A percentile compares a stretch with the other conserved stretches of the same genome.
These are phyloP conservation scores for Lachnellula hyalina DNA, from an alignment of 2,329 filamentous ascomycete genomes.

Conservation along the genomic window DNA sequence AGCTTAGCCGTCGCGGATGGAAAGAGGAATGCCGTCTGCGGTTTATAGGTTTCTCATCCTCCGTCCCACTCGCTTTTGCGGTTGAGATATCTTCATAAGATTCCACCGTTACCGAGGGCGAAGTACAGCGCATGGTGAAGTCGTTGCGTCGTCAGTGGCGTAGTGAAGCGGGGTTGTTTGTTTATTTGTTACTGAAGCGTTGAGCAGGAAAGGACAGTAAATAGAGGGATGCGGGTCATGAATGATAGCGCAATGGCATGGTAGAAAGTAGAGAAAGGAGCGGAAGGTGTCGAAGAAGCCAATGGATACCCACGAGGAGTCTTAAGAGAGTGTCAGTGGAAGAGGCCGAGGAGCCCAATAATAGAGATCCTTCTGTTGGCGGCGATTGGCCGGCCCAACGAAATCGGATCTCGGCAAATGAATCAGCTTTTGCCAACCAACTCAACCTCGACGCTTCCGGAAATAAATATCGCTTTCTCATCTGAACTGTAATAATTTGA, in stretches of 20 bases:
- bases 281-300: background rate
- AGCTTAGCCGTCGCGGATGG: conserved; percentile 47
- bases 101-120: conserved; percentile 30
- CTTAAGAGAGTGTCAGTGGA: background rate
- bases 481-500: no score
- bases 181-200: no score
- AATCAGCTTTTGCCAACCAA: background rate
- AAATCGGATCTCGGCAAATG: background rate
- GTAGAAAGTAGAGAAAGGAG: background rate
- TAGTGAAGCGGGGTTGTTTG: background rate
- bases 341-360: background rate
- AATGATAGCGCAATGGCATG: background rate
- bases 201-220: no score
- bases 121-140: conserved; percentile 28
- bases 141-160: background rate
- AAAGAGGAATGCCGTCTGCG: conserved; percentile 51
- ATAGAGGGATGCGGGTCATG: background rate
- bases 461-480: no score
- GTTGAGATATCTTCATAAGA: conserved; percentile 23
- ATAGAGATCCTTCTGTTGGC: background rate
- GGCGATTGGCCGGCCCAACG: background rate
- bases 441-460: no score
- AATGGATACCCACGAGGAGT: background rate
- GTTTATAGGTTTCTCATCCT: conserved; percentile 18
- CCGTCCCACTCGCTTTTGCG: conserved; percentile 19